Percentiles rank a stretch among this genome's conserved stretches.
Conservation (phyloP, 2,329 filamentous ascomycete genomes). For the Cytospora schulzeri region DNA sequence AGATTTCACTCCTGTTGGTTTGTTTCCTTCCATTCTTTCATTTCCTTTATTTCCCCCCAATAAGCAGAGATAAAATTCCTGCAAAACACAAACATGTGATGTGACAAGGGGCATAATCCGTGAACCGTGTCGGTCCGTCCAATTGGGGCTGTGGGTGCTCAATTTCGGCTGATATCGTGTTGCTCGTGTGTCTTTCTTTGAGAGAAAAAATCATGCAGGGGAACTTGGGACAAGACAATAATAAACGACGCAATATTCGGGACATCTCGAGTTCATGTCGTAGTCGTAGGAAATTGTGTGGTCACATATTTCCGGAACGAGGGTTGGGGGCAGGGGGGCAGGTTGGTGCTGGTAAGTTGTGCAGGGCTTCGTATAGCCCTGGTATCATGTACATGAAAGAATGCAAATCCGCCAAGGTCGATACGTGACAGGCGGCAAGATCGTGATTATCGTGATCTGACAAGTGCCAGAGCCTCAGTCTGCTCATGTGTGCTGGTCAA, state of each 20-base stretch:
- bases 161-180: neutral
- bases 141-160: neutral
- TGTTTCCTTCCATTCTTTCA: neutral
- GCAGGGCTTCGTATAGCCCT: constrained; percentile 21
- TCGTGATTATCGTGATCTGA: constrained; percentile 11
- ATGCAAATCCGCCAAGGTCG: neutral
- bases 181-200: constrained; percentile 1
- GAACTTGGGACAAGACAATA: neutral
- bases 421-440: neutral
- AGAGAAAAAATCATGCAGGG: constrained; percentile 1
- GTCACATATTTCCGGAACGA: neutral
- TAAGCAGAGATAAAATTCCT: constrained; percentile 11
- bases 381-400: constrained; percentile 28
- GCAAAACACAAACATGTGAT: constrained; percentile 13
- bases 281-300: constrained; percentile 17
- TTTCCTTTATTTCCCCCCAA: constrained; percentile 2
- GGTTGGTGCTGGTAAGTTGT: constrained; percentile 3
- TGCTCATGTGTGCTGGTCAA: constrained; percentile 62
- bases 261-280: constrained; percentile 10
- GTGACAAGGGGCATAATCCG: constrained; percentile 13
- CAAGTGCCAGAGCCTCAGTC: neutral
- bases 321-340: constrained; percentile 1
- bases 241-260: constrained; percentile 7
- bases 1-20: neutral
- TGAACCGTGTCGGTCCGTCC: neutral